Conservation (phyloP, 306 rosid genomes). For the Casuarina glauca region DNA sequence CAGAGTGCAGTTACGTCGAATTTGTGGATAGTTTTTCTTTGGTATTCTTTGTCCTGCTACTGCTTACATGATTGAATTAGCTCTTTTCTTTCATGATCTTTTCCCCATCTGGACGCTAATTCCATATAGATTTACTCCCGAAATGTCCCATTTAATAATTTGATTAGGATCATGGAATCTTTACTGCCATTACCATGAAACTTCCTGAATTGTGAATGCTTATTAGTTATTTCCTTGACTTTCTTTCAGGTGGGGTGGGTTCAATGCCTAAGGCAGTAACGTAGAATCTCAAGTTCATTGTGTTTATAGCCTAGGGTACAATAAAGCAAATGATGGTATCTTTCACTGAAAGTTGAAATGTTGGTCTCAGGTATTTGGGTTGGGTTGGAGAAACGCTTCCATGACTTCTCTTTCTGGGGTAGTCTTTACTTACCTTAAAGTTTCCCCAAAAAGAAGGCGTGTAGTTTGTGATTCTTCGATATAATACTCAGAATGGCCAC, state of each 20-base stretch:
- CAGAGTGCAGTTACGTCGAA: slow-evolving; percentile 25
- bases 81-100: slow-evolving; percentile 4
- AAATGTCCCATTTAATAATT: neutral
- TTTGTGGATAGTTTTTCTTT: slow-evolving; percentile 31
- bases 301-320: neutral
- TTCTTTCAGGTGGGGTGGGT: neutral
- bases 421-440: too few relatives aligned
- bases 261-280: neutral
- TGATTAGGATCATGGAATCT: slow-evolving; percentile 8
- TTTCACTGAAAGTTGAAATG: neutral
- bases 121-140: neutral
- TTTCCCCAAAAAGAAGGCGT: too few relatives aligned
- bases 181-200: too few relatives aligned
- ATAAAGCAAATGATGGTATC: neutral
- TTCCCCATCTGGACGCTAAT: slow-evolving; percentile 2
- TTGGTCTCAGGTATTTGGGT: neutral
- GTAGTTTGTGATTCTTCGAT: too few relatives aligned
- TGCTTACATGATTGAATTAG: slow-evolving; percentile 28
- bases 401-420: too few relatives aligned
- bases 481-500: too few relatives aligned
- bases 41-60: slow-evolving; percentile 30
- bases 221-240: neutral
- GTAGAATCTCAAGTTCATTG: neutral
- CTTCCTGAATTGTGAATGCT: neutral
- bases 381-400: too few relatives aligned